phyloP scores from a whole-genome alignment of 75 land plant genomes.

The Sequoiadendron giganteum region DNA sequence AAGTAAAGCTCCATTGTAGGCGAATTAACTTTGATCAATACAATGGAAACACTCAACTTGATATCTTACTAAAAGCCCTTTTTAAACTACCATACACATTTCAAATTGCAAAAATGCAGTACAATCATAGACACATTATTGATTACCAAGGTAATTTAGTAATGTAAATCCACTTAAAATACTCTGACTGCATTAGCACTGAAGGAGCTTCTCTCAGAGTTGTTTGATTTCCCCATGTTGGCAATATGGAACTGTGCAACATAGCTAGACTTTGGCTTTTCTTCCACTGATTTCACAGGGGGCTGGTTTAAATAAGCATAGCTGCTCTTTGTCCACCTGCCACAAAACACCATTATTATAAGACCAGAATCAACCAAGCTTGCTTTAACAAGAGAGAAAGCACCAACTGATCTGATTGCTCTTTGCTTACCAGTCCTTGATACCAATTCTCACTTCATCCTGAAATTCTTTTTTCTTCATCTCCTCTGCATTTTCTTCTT shows the following conservation, averaged over 20 bases:
- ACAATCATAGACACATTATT: not conserved
- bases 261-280: not conserved
- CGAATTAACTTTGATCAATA: too few species aligned
- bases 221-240: not conserved
- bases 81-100: too few species aligned
- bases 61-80: too few species aligned
- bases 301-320: slow-evolving; percentile 12
- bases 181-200: not conserved
- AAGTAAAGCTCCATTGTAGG: too few species aligned
- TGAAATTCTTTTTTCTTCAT: not conserved
- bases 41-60: too few species aligned
- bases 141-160: not conserved
- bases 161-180: not conserved
- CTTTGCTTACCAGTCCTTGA: slow-evolving; percentile 44
- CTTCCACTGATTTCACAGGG: not conserved
- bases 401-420: not conserved
- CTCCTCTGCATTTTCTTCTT: slow-evolving; percentile 10
- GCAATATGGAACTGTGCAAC: slow-evolving; percentile 3
- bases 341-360: not conserved
- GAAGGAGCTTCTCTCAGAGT: not conserved
- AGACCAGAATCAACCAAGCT: not conserved
- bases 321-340: slow-evolving; percentile 12
- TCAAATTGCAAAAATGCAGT: not conserved
- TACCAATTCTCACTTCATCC: slow-evolving; percentile 34
- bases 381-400: not conserved